Evolutionary conservation across 1,284 basidiomycete species (phyloP).

Genomic region (Cryptococcus sp.): DNA sequence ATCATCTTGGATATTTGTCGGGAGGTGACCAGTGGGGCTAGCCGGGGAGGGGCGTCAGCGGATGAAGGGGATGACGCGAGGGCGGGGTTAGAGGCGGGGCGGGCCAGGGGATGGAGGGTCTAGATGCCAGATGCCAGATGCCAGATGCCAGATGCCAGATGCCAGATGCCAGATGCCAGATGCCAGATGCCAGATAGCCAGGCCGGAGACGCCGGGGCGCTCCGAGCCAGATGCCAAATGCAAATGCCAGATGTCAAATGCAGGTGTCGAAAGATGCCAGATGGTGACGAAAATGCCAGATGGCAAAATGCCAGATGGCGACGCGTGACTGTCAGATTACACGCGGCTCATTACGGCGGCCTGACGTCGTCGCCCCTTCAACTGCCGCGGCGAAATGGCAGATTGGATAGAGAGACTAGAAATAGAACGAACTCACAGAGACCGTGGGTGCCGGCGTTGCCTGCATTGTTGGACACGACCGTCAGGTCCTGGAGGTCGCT

Average conservation of each 20-base stretch:
- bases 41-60: background rate
- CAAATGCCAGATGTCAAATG: background rate
- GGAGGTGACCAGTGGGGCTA: constrained; percentile 71
- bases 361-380: background rate
- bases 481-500: constrained; percentile 71
- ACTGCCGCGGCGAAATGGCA: background rate
- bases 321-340: too few relatives aligned
- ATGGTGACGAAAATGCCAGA: background rate
- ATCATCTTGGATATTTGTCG: constrained; percentile 76
- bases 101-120: background rate
- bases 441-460: constrained; percentile 65
- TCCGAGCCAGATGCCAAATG: background rate
- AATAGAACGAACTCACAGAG: constrained; percentile 58
- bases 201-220: background rate
- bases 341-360: background rate
- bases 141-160: background rate
- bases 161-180: background rate
- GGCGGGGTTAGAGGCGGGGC: background rate
- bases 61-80: too few relatives aligned
- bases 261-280: background rate
- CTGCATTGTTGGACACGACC: constrained; percentile 88
- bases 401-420: background rate
- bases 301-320: background rate
- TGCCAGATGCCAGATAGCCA: background rate
- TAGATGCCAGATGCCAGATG: background rate